Conservation (phyloP, 176 grass and related monocot genomes). For the Oryza nivara region DNA sequence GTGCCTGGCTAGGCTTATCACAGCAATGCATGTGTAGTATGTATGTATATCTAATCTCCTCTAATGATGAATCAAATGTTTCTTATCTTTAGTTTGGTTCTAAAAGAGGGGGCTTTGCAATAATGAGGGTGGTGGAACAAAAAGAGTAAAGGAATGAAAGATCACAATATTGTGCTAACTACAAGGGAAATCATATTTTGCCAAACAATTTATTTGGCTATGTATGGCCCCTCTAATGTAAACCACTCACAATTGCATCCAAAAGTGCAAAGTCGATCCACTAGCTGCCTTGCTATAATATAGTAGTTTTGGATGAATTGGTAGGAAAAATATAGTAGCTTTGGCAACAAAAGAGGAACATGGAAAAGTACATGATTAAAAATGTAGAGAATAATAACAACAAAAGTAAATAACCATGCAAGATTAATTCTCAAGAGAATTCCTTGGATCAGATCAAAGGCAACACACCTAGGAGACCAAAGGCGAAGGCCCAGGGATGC, state of each 20-base stretch:
- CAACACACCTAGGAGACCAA: constrained; percentile 68
- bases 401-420: background rate
- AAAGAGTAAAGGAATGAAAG: background rate
- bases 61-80: background rate
- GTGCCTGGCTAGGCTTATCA: background rate
- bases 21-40: background rate
- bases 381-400: background rate
- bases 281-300: background rate
- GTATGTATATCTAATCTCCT: background rate
- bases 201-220: background rate
- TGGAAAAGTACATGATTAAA: background rate
- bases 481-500: constrained; percentile 63
- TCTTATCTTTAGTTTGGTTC: background rate
- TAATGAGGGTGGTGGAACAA: too few relatives aligned
- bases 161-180: background rate
- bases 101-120: background rate
- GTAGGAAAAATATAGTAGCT: background rate
- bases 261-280: background rate
- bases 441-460: background rate
- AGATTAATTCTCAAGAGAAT: background rate
- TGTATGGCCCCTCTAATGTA: background rate
- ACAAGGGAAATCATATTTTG: background rate
- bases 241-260: background rate
- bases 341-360: background rate
- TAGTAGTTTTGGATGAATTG: background rate